Evolutionary conservation across 2,329 filamentous ascomycete species (phyloP), one percentile per base, ranked within the genome.

Genomic region (Leptographium wingfieldii): DNA sequence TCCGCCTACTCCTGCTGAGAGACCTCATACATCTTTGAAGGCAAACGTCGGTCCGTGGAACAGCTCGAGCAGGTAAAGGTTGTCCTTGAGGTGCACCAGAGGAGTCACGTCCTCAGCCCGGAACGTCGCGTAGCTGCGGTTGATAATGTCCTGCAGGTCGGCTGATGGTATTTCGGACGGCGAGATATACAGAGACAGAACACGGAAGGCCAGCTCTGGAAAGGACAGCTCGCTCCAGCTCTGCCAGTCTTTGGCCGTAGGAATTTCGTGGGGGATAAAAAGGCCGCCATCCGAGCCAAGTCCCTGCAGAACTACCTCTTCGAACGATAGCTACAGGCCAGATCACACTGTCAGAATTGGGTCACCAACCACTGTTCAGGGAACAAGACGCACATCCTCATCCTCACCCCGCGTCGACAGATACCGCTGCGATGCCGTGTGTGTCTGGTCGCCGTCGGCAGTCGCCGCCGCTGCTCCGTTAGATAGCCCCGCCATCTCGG

Each of bases 21-120:
- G 12, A 14, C 11, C 9, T 5, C 59, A 5, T 53, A 60, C 92
- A 88, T 97, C 92, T 75, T 97, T 96, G 78, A 97, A 97, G 2
- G 92, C 88, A 71, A 91, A 96, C 0, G 87, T 97, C 5, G 92
- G 94, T 1, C 94, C 94, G 71, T 97, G 92, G 79, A 97, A 99
- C 52, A 99, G 81, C 73, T 99, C 94, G 40, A 99, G 82, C 60
- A 96, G 78, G 70, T 96, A 85, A 51, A 96, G 77, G 70, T 92
- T 87, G 69, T 92, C 82, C 61, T 64, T 62, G 58, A 96, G 78
- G n/a, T 87, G 83, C 52, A 89, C 81, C 31, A 94, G 74, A 0
- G 94, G 94, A 0, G 90, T 91, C 51, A 90, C 84, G 59, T 95
- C 84, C 51, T 84, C 75, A 40, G 83, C 80, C 66, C 92, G 87